Conservation (phyloP, 139 green algal genomes). For the Diplosphaera chodatii region DNA sequence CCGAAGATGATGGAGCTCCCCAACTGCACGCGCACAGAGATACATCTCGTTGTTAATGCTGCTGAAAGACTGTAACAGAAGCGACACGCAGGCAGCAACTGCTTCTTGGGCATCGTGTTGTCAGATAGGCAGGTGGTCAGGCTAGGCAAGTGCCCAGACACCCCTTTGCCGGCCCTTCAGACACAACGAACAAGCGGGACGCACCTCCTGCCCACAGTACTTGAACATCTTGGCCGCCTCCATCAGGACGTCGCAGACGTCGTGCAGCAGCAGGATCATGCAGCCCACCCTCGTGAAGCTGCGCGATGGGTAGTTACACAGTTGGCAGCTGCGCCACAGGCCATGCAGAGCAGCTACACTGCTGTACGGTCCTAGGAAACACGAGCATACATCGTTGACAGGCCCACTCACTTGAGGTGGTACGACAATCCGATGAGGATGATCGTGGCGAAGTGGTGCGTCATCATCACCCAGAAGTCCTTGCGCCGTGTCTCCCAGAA, state of each 20-base stretch:
- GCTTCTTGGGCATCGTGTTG: no score
- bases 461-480: constrained; percentile 64
- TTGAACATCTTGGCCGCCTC: constrained; percentile 68
- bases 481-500: constrained; percentile 58
- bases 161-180: no score
- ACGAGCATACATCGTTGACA: neutral
- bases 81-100: no score
- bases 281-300: constrained; percentile 64
- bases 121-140: no score
- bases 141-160: no score
- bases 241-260: constrained; percentile 72
- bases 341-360: neutral
- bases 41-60: no score
- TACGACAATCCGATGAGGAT: constrained; percentile 35
- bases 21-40: no score
- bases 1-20: constrained; percentile 35
- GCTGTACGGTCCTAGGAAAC: neutral
- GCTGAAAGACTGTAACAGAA: no score
- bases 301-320: no score
- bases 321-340: no score
- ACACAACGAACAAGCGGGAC: no score
- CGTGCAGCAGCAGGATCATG: constrained; percentile 77
- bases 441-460: constrained; percentile 53
- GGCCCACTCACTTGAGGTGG: constrained; percentile 25
- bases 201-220: constrained; percentile 40